A percentile compares a stretch with the other conserved stretches of the same genome.
phyloP scores from a whole-genome alignment of 2,329 filamentous ascomycete genomes.

The Nemania sp. region DNA sequence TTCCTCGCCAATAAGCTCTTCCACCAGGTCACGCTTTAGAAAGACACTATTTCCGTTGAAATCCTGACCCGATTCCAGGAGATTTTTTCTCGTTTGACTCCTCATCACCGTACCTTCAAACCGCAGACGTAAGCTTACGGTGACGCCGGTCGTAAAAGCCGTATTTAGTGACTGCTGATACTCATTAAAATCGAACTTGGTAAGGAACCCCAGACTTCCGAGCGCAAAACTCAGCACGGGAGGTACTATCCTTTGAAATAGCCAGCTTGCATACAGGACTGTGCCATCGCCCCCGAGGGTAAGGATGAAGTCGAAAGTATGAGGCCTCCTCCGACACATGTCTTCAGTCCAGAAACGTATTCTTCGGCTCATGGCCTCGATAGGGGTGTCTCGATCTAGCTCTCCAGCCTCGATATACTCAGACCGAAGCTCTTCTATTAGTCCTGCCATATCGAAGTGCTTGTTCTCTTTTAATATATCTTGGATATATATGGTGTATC shows the following conservation, averaged over 20 bases:
- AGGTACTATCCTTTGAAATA: constrained; percentile 95
- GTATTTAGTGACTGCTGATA: constrained; percentile 76
- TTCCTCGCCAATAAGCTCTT: constrained; percentile 90
- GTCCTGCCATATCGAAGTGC: constrained; percentile 77
- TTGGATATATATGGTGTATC: constrained; percentile 87
- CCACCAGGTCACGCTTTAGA: constrained; percentile 76
- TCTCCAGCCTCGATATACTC: constrained; percentile 56
- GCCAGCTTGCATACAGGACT: constrained; percentile 93
- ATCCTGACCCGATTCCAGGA: constrained; percentile 40
- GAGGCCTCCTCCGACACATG: constrained; percentile 81
- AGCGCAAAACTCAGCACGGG: constrained; percentile 92
- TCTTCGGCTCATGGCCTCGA: constrained; percentile 59
- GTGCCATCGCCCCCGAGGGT: constrained; percentile 97
- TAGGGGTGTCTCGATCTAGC: constrained; percentile 52
- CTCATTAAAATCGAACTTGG: constrained; percentile 91
- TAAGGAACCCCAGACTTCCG: constrained; percentile 93
- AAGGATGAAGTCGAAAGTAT: constrained; percentile 93
- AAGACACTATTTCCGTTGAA: constrained; percentile 54
- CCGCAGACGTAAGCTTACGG: constrained; percentile 85
- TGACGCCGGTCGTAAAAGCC: constrained; percentile 85
- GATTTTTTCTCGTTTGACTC: constrained; percentile 64
- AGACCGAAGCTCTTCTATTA: constrained; percentile 71
- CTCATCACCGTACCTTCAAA: constrained; percentile 97
- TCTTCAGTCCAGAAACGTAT: constrained; percentile 86
- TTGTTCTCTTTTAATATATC: constrained; percentile 77